Conservation (phyloP, 192 early-diverging fungal genomes). For the Coemansia sp. region DNA sequence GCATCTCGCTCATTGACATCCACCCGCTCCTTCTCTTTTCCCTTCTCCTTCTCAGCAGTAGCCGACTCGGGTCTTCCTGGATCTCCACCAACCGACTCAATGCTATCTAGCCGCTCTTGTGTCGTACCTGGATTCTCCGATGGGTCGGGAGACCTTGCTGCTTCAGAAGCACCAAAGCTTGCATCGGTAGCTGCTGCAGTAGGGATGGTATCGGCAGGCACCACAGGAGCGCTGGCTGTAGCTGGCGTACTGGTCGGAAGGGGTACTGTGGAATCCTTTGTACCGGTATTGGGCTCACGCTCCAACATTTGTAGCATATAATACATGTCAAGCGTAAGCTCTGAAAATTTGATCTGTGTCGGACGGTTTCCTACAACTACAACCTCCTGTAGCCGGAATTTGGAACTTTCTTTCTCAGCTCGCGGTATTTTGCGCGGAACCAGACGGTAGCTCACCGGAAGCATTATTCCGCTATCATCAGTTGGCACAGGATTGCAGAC, state of each 20-base stretch:
- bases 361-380: conserved; percentile 94
- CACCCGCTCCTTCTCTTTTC: conserved; percentile 5
- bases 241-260: background rate
- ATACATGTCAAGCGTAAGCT: conserved; percentile 95
- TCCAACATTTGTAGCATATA: conserved; percentile 92
- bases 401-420: conserved; percentile 25
- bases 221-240: background rate
- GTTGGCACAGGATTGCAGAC: conserved; percentile 44
- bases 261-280: conserved; percentile 1
- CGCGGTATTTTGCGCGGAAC: conserved; percentile 13
- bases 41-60: conserved; percentile 4
- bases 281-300: conserved; percentile 33
- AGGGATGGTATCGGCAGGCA: conserved; percentile 2
- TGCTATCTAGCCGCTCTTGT: conserved; percentile 1
- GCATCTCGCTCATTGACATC: conserved; percentile 3
- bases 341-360: conserved; percentile 96
- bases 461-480: conserved; percentile 22
- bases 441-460: conserved; percentile 30
- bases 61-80: conserved; percentile 1
- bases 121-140: conserved; percentile 2
- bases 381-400: conserved; percentile 80
- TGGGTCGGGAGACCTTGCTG: conserved; percentile 3
- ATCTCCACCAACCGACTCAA: background rate
- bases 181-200: conserved; percentile 18
- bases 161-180: conserved; percentile 11